Evolutionary conservation across 768 basidiomycete genomes (phyloP), one percentile per base, ranked within the genome.

Genomic region (Russula compacta): DNA sequence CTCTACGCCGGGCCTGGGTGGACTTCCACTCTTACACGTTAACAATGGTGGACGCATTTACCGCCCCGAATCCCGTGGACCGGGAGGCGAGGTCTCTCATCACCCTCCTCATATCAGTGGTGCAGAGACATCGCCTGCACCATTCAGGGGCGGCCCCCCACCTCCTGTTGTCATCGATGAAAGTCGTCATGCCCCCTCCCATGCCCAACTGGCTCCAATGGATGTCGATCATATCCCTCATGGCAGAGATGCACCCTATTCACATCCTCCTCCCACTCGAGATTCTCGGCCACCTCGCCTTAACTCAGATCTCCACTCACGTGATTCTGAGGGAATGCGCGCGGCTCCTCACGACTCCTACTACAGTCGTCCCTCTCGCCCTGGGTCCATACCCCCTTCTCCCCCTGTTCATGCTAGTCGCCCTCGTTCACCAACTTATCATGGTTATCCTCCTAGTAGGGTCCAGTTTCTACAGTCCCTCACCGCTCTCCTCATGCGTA

Each of bases 91-190:
- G 1, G 71, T 77, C 15, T 72, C 82, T 3, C 76, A 87, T 3
- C 85, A 86, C 3, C 82, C 83, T 8, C 85, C 86, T 1, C 80
- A 83, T 17, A 57, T 76, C 1, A 71, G 75, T 49, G 71, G 73
- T 17, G 69, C 74, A 47, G 79, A 79, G n/a, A 77, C 79, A 10
- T 83, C 83, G 1, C 85, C 87, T 0, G 81, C 82, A 17, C 90
- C 90, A 12, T 92, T 91, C 76, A 76, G 90, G 63, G 89, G 89
- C 38, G 87, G 89, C 2, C 86, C 88, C 3, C 90, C 89, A 0
- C 89, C 90, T 6, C 89, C 90, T 11, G 85, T 92, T 43, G 79
- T 88, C 54, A 73, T 92, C 9, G 89, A 91, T 62, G 90, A 92
- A 67, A 77, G 76, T 8, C 80, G 86, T n/a, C 87, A 88, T 56